Evolutionary conservation across 2,329 filamentous ascomycete species (phyloP).

Genomic region (Teratosphaeria gauchensis): DNA sequence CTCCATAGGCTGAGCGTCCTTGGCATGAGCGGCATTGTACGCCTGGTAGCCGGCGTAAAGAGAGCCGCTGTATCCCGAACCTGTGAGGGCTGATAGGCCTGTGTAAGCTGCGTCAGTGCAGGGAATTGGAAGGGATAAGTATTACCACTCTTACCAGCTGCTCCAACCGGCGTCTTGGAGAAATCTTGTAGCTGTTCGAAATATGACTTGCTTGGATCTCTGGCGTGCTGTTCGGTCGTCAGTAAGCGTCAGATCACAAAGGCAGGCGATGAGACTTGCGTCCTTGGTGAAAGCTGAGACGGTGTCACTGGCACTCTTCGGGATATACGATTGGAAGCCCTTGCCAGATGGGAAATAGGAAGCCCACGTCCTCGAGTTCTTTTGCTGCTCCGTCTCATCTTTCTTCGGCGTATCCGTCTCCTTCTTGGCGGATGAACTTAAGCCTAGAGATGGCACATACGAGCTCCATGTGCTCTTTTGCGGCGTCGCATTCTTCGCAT

Average conservation of each 20-base stretch:
- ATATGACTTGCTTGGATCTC: constrained; percentile 40
- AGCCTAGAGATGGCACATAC: constrained; percentile 19
- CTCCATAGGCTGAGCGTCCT: constrained; percentile 33
- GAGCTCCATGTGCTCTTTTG: constrained; percentile 24
- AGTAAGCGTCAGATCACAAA: background rate
- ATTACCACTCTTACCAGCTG: constrained; percentile 27
- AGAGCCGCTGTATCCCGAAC: constrained; percentile 38
- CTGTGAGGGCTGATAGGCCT: constrained; percentile 33
- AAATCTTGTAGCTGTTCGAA: constrained; percentile 42
- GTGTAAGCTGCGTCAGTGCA: constrained; percentile 16
- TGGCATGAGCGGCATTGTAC: constrained; percentile 29
- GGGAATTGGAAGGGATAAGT: constrained; percentile 2
- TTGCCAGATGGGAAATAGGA: constrained; percentile 40
- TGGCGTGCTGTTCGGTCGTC: constrained; percentile 24
- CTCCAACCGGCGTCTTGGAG: constrained; percentile 42
- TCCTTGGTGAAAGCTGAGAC: constrained; percentile 37
- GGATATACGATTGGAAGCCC: constrained; percentile 39
- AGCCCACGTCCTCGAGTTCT: constrained; percentile 34
- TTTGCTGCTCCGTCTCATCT: constrained; percentile 23
- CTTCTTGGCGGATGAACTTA: constrained; percentile 4
- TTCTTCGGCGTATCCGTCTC: constrained; percentile 15
- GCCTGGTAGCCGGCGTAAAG: constrained; percentile 42
- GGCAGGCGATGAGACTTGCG: constrained; percentile 11
- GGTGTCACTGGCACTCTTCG: constrained; percentile 29
- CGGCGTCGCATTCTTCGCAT: constrained; percentile 9